Evolutionary conservation across 306 rosid genomes (phyloP), one percentile per base, ranked within the genome.

Genomic region (Comarum palustre): DNA sequence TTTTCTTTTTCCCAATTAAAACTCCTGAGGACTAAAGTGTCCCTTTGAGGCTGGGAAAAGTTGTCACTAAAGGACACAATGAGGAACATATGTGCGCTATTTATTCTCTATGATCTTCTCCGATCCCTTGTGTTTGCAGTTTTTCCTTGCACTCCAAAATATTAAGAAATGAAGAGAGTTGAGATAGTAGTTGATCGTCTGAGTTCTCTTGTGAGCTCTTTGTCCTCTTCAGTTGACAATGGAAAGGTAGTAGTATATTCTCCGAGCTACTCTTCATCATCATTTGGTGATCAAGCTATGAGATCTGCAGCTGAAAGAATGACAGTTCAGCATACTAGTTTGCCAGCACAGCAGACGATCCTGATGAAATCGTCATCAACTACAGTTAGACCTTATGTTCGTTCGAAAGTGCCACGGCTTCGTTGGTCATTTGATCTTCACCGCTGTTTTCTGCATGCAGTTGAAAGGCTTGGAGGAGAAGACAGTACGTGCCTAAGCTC

Each of bases 381-480:
- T 1, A 52, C 16, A 63, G 86, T 84, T 17, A 86, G 97, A 79
- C 84, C 94, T 34, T 90, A 90, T 51, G 78, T 78, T 69, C 90
- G 96, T 27, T 91, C 97, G 0, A 87, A 74, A 77, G 38, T 77
- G 85, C 94, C 98, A 39, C 87, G 97, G 48, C 88, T 93, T 75
- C 88, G 94, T 45, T 93, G 98, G 98, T 89, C 97, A 0, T 84
- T 87, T 20, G 91, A 85, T 72, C 98, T 93, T 65, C 98, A 93
- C 80, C 91, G 79, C 31, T 79, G 87, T 79, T 93, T 93, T 61
- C 82, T 87, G 74, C 97, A 91, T 89, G 98, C 98, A 48, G 86
- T 93, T 82, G 81, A 87, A 52, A 78, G 84, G 58, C 96, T 93
- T 19, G 98, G 97, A 51, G 94, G 97, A 78, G 97, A 86, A 85